Evolutionary conservation across 306 rosid genomes (phyloP), one percentile per base, ranked within the genome.

Genomic region (Heteromeles arbutifolia): DNA sequence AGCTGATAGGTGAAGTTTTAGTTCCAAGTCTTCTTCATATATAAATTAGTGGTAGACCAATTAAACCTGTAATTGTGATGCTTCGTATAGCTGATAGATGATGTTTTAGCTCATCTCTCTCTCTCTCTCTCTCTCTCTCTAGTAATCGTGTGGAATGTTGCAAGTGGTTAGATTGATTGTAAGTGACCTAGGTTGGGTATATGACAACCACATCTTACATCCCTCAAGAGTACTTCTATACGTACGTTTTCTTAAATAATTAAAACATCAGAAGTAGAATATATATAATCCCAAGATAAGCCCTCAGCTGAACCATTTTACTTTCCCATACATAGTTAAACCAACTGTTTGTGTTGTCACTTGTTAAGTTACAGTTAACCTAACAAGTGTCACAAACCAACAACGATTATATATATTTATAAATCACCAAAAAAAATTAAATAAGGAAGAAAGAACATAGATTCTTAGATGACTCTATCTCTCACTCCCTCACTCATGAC

Each of bases 341-440:
- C 64, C 74, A 43, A 50, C 21, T 34, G 18, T 64, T 39, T 48
- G 22, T 77, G 78, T 61, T 75, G 79, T 76, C 41, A 15, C 41
- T 57, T 72, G 66, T 72, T 37, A 39, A 73, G 79, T 82, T 74
- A 70, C 69, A 77, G 76, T 63, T 75, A 75, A 78, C 77, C 79
- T 82, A 76, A 78, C 78, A 50, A 29, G 43, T 54, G 53, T 64
- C 69, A 41, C 57, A 31, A 6, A 41, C 70, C 69, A 80, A 74
- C 77, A 72, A 78, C 63, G 52, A 80, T 54, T 73, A 63, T 45
- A 28, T 68, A 59, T 73, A 56, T 67, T 72, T 66, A 34, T 72
- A 34, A 28, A 37, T 48, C 18, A 21, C 11, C 62, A 45, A 67
- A 44, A 44, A 26, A 78, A 8, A 50, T 34, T 45, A 39, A 12